Base-by-base conservation (phyloP, 768 basidiomycete species). In the Phaeotremella skinneri region DNA sequence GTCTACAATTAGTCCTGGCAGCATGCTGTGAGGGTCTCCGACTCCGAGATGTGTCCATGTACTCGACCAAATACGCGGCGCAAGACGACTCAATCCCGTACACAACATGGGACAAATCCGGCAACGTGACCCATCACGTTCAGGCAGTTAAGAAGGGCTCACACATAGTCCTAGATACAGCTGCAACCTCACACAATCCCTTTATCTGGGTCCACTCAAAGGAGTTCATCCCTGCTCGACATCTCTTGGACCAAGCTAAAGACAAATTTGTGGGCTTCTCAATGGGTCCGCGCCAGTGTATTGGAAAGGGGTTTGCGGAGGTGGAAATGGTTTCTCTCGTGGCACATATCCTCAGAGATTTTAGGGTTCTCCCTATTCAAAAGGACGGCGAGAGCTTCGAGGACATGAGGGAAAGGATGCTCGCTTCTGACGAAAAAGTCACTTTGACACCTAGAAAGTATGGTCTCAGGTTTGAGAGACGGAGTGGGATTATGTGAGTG, bases 281-380 rank as follows among this genome's bases (percentile, higher is more conserved):
- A 4, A 3, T 54, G 13, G 68, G 68, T n/a, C 37, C 32, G 25
- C 52, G 68, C 32, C 51, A 53, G 21, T 69, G 64, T 39, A 55
- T 69, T 29, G 68, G 68, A 5, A 69, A 67, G 55, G 2, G 65
- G 21, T 66, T 69, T 27, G 64, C 68, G 4, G 68, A 69, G 49
- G 60, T 67, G 20, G 64, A 66, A 31, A 66, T 64, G 59, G 61
- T 62, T 17, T 42, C 53, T 6, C 49, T 69, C 39, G 27, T 69
- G n/a, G 50, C 55, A 20, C 48, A 55, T 27, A 11, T 64, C n/a
- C 39, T 55, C 32, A 61, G 56, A 43, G 27, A 58, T 17, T 68
- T 41, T 55, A 58, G 7, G 52, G 37, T 65, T 14, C 11, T 50
- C 23, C 61, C 58, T 4, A 49, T 65, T 39, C 42, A 25, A 31